These are phyloP conservation scores for Lachnellula hyalina DNA, from an alignment of 2,329 filamentous ascomycete species.

Conservation along the genomic window DNA sequence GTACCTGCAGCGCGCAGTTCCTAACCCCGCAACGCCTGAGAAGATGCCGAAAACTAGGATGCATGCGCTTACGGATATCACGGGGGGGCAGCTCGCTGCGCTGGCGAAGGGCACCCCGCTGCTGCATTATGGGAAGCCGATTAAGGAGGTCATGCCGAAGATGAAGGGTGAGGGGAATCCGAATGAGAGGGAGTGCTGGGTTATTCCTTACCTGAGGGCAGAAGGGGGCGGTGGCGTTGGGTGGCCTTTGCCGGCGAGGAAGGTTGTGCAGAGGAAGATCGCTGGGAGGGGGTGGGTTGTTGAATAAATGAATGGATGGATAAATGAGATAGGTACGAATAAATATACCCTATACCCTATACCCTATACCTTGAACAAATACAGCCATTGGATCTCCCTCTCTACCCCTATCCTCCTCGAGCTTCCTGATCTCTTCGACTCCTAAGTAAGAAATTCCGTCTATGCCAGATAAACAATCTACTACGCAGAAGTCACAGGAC, in stretches of 20 bases:
- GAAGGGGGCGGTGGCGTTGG: constrained; percentile 63
- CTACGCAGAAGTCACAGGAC: too few species aligned
- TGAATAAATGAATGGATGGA: constrained; percentile 17
- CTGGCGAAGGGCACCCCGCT: constrained; percentile 82
- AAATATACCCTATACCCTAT: background rate
- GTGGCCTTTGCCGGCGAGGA: constrained; percentile 82
- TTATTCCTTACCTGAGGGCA: constrained; percentile 69
- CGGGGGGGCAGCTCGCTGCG: constrained; percentile 67
- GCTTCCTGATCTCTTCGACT: too few species aligned
- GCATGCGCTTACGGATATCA: constrained; percentile 78
- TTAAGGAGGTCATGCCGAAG: constrained; percentile 67
- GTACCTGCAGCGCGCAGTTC: constrained; percentile 67
- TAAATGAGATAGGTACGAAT: background rate
- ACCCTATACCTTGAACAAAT: too few species aligned
- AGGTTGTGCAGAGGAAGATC: constrained; percentile 74
- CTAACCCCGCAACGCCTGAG: constrained; percentile 40
- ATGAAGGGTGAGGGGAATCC: constrained; percentile 40
- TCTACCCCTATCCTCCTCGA: too few species aligned
- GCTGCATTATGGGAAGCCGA: constrained; percentile 79
- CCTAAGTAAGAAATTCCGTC: too few species aligned
- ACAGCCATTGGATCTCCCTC: too few species aligned
- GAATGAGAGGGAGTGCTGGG: constrained; percentile 68
- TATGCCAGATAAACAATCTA: too few species aligned
- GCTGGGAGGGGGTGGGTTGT: constrained; percentile 66
- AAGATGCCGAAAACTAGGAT: constrained; percentile 74